A percentile compares a stretch with the other conserved stretches of the same genome.
phyloP scores from a whole-genome alignment of 257 asterid species.

The Prunella vulgaris region DNA sequence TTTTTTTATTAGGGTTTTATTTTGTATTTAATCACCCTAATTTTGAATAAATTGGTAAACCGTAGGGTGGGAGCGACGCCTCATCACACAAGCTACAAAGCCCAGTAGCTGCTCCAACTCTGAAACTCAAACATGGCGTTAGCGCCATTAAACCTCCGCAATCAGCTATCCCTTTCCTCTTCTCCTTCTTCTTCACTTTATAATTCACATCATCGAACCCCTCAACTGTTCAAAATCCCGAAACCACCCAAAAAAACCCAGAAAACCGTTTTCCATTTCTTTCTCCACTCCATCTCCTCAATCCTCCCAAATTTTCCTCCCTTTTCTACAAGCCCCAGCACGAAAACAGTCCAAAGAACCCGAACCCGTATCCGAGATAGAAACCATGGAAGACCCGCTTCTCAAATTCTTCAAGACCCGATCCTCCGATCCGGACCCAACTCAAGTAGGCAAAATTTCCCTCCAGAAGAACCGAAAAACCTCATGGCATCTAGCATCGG shows the following conservation, averaged over 20 bases:
- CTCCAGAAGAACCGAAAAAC: constrained; percentile 59
- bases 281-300: constrained; percentile 27
- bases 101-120: not conserved
- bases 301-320: constrained; percentile 58
- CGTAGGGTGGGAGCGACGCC: constrained; percentile 12
- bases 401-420: constrained; percentile 62
- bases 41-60: not conserved
- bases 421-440: constrained; percentile 53
- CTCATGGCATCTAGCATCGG: constrained; percentile 71
- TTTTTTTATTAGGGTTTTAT: too few species aligned
- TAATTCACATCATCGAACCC: constrained; percentile 14
- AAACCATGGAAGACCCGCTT: constrained; percentile 53
- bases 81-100: not conserved
- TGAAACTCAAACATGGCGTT: constrained; percentile 29
- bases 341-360: constrained; percentile 22
- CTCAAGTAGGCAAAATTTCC: constrained; percentile 49
- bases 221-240: constrained; percentile 23
- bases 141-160: constrained; percentile 26
- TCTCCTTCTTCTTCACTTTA: constrained; percentile 24
- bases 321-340: constrained; percentile 61
- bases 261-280: constrained; percentile 22
- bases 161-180: constrained; percentile 19
- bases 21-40: not conserved
- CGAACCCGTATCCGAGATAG: constrained; percentile 10
- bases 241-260: constrained; percentile 22